These are phyloP conservation scores for Candida michaelii DNA, from an alignment of 805 yeast genomes.

Conservation along the genomic window DNA sequence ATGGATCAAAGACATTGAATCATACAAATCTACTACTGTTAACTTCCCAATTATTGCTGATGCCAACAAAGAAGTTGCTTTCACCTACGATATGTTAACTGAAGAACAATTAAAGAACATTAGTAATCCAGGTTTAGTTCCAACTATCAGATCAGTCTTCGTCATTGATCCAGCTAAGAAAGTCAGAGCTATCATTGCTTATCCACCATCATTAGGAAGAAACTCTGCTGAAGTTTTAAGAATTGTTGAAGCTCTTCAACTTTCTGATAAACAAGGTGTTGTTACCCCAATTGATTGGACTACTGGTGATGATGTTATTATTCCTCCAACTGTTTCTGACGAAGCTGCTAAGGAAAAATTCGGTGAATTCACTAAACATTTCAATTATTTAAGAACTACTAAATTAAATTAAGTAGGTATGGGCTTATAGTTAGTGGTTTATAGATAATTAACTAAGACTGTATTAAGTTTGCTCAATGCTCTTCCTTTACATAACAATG, in stretches of 20 bases:
- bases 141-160: constrained; percentile 71
- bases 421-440: too few relatives aligned
- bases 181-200: constrained; percentile 60
- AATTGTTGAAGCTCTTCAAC: constrained; percentile 68
- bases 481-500: too few relatives aligned
- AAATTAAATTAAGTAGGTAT: constrained; percentile 30
- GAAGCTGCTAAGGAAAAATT: constrained; percentile 69
- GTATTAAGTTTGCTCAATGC: too few relatives aligned
- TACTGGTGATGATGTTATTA: constrained; percentile 71
- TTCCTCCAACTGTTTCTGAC: constrained; percentile 63
- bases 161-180: constrained; percentile 67
- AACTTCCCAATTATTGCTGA: constrained; percentile 72
- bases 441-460: too few relatives aligned
- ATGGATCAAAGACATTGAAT: constrained; percentile 73
- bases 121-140: constrained; percentile 53
- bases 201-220: constrained; percentile 75
- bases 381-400: constrained; percentile 81
- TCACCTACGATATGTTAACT: constrained; percentile 66
- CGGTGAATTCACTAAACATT: constrained; percentile 80
- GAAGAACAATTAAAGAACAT: constrained; percentile 64
- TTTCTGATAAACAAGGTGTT: constrained; percentile 58
- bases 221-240: constrained; percentile 74
- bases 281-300: constrained; percentile 76
- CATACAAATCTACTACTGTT: constrained; percentile 37
- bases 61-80: constrained; percentile 59